phyloP scores from a whole-genome alignment of 2,329 filamentous ascomycete species.

The Diaporthe destruens region DNA sequence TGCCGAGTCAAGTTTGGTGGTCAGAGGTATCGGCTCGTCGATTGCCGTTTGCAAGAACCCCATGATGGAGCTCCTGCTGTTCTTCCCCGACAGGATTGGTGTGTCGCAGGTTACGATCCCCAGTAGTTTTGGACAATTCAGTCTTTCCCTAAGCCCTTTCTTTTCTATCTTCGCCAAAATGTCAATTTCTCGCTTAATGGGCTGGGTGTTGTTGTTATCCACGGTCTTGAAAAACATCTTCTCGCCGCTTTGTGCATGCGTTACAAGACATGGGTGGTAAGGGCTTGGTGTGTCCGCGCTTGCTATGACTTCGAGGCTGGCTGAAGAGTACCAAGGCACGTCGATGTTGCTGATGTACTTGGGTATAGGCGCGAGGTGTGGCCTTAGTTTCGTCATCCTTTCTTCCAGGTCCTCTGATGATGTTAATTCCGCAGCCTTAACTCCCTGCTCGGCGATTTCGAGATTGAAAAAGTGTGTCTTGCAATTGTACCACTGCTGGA shows the following conservation, averaged over 20 bases:
- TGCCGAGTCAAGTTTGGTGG: conserved; percentile 20
- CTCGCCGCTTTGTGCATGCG: not conserved
- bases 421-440: conserved; percentile 15
- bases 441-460: not conserved
- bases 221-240: conserved; percentile 34
- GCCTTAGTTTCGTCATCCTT: conserved; percentile 26
- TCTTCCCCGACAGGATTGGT: not conserved
- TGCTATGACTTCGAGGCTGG: conserved; percentile 2
- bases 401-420: conserved; percentile 7
- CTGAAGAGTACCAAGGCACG: conserved; percentile 28
- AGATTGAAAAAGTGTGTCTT: conserved; percentile 21
- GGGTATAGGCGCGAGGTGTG: conserved; percentile 7
- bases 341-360: conserved; percentile 33
- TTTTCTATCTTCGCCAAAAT: conserved; percentile 10
- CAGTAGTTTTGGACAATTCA: conserved; percentile 14
- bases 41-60: conserved; percentile 35
- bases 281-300: conserved; percentile 18
- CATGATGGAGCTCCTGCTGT: conserved; percentile 23
- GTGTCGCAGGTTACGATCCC: conserved; percentile 20
- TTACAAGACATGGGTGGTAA: conserved; percentile 29
- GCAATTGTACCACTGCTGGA: conserved; percentile 28
- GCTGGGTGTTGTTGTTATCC: conserved; percentile 33
- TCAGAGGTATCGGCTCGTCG: conserved; percentile 14
- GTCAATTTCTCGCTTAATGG: conserved; percentile 28
- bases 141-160: conserved; percentile 11